A percentile compares a stretch with the other conserved stretches of the same genome.
These are phyloP conservation scores for Xerocomellus dryophilus DNA, from an alignment of 768 basidiomycete genomes.

Conservation along the genomic window DNA sequence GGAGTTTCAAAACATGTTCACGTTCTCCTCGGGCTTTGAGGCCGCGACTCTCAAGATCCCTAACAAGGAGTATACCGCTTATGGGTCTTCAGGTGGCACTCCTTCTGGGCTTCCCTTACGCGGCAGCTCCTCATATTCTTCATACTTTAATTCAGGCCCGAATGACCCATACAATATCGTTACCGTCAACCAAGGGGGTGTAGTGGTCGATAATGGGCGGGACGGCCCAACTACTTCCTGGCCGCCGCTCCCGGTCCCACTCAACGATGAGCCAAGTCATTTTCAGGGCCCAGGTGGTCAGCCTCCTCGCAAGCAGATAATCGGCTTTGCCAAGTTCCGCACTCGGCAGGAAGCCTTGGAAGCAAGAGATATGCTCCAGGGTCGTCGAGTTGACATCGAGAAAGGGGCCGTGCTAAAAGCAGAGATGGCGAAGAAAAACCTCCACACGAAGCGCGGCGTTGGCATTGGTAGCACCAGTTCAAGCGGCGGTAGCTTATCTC, in stretches of 20 bases:
- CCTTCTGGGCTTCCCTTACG: constrained; percentile 36
- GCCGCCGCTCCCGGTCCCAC: constrained; percentile 42
- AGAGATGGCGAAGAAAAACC: constrained; percentile 99
- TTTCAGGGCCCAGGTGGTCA: constrained; percentile 32
- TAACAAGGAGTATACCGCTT: constrained; percentile 83
- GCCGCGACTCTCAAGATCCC: constrained; percentile 98
- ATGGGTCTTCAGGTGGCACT: constrained; percentile 46
- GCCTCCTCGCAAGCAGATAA: constrained; percentile 89
- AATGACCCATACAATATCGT: constrained; percentile 85
- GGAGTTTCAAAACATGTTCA: constrained; percentile 99
- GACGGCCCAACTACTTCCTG: constrained; percentile 72
- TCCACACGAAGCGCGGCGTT: constrained; percentile 91
- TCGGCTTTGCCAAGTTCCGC: constrained; percentile 96
- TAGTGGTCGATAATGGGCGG: constrained; percentile 74
- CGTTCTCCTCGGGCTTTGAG: constrained; percentile 93
- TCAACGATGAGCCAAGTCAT: constrained; percentile 33
- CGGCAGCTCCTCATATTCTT: constrained; percentile 34
- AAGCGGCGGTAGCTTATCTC: constrained; percentile 28
- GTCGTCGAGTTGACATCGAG: constrained; percentile 86
- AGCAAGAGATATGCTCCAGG: constrained; percentile 86
- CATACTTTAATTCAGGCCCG: constrained; percentile 45
- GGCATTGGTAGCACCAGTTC: constrained; percentile 51
- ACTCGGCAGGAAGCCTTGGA: constrained; percentile 82
- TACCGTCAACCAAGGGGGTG: constrained; percentile 77
- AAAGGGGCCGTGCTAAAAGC: constrained; percentile 93